Base-by-base conservation (phyloP, 2,329 filamentous ascomycete species). In the Colletotrichum eremochloae region DNA sequence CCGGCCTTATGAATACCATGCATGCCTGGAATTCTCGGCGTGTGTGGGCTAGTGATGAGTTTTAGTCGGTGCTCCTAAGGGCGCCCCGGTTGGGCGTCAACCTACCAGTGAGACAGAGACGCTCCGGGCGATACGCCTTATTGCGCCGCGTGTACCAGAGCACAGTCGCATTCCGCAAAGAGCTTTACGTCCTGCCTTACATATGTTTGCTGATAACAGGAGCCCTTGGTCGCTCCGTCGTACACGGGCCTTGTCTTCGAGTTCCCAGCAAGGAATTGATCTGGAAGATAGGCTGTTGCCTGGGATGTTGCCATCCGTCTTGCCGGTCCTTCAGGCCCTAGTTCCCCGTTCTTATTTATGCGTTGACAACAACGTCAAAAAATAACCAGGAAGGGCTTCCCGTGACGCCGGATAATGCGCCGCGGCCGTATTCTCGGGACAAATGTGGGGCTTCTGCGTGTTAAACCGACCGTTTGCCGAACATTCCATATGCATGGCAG, bases 391-490 rank as follows among this genome's bases (percentile, higher is more conserved):
- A 53, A 42, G 11, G 55, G 18, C 53, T 24, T 69, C 52, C 66
- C 53, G 55, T 60, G 40, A 40, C 50, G 29, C 68, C 68, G 55
- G 53, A 44, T 48, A 63, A 67, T 50, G 63, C 63, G 53, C 60
- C 67, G 57, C 67, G 44, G 62, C 71, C 73, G 46, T 52, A 48
- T 48, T 61, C 62, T 74, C 71, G 73, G 71, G 40, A 60, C 56
- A 68, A 48, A 67, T 40, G 48, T 67, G 67, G 73, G 44, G 48
- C 58, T 71, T 72, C 63, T 72, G 42, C 18, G 36, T 64, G 40
- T 72, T 64, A 52, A 67, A 56, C 68, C 71, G 73, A 72, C 57
- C 67, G 50, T 38, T 53, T 29, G 67, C 71, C 67, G 71, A 73
- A 46, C 5, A 36, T 44, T 24, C 24, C 48, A 31, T 11, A 31